phyloP scores from a whole-genome alignment of 139 green algal genomes.

The Asterochloris sp. region DNA sequence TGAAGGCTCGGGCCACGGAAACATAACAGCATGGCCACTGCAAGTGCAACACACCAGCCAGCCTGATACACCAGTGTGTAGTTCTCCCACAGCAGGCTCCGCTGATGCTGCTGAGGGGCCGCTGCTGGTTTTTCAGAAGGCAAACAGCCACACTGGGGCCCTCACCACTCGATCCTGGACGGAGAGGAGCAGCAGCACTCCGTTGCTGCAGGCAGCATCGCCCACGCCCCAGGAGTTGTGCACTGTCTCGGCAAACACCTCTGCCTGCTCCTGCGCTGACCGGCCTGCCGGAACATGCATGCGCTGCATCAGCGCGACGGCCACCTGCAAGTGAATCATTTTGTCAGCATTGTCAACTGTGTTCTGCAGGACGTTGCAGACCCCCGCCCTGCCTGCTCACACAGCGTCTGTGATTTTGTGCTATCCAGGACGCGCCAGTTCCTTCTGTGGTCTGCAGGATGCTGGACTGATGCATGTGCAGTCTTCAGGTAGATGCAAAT shows the following conservation, averaged over 20 bases:
- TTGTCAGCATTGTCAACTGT: background rate
- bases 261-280: constrained; percentile 17
- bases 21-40: too few species aligned
- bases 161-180: constrained; percentile 51
- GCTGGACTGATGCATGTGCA: background rate
- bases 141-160: background rate
- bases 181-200: constrained; percentile 63
- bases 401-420: background rate
- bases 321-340: constrained; percentile 38
- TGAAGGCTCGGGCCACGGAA: too few species aligned
- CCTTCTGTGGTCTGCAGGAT: background rate
- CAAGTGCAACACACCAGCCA: too few species aligned
- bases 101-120: too few species aligned
- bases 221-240: constrained; percentile 68
- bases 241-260: constrained; percentile 44
- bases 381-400: background rate
- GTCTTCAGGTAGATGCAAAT: constrained; percentile 1
- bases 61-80: too few species aligned
- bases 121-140: too few species aligned
- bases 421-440: background rate
- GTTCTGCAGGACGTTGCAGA: background rate
- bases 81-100: too few species aligned
- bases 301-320: constrained; percentile 49
- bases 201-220: constrained; percentile 54
- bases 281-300: constrained; percentile 25